Evolutionary conservation across 176 grass and related monocot genomes (phyloP).

Genomic region (Saccharum officinarum): DNA sequence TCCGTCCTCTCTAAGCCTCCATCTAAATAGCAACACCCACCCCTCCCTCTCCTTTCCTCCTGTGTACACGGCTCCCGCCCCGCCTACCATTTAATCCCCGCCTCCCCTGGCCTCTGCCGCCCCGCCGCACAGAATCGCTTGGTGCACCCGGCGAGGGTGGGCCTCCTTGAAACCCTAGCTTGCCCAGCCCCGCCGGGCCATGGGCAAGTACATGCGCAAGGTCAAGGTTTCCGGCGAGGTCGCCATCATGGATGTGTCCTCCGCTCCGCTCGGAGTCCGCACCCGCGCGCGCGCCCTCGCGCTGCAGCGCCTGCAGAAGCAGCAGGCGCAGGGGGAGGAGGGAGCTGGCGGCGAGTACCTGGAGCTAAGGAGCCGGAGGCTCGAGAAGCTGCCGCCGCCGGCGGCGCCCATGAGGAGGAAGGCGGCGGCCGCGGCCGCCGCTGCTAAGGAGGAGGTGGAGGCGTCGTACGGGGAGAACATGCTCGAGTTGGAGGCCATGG

Average conservation of each 20-base stretch:
- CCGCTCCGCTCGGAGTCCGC: constrained; percentile 48
- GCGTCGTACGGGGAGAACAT: constrained; percentile 47
- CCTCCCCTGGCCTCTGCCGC: neutral
- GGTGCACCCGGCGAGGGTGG: neutral
- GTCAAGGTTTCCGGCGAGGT: constrained; percentile 61
- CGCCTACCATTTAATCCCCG: constrained; percentile 21
- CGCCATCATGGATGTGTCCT: constrained; percentile 56
- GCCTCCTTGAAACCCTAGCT: neutral
- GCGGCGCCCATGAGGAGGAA: neutral
- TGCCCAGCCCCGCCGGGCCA: neutral
- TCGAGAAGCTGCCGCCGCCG: constrained; percentile 48
- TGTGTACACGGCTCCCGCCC: constrained; percentile 14
- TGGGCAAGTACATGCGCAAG: constrained; percentile 90
- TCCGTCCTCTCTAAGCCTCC: neutral
- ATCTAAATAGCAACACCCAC: constrained; percentile 38
- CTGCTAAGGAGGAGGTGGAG: neutral
- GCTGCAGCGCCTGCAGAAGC: constrained; percentile 43
- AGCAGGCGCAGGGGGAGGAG: neutral
- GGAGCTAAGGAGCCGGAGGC: constrained; percentile 68
- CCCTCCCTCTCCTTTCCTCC: neutral
- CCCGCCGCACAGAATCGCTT: constrained; percentile 1
- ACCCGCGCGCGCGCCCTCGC: constrained; percentile 57
- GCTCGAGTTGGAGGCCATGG: constrained; percentile 26
- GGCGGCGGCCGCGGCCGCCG: neutral
- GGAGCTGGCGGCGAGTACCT: constrained; percentile 24